Base-by-base conservation (phyloP, 257 asterid genomes). In the Echites panduratus region DNA sequence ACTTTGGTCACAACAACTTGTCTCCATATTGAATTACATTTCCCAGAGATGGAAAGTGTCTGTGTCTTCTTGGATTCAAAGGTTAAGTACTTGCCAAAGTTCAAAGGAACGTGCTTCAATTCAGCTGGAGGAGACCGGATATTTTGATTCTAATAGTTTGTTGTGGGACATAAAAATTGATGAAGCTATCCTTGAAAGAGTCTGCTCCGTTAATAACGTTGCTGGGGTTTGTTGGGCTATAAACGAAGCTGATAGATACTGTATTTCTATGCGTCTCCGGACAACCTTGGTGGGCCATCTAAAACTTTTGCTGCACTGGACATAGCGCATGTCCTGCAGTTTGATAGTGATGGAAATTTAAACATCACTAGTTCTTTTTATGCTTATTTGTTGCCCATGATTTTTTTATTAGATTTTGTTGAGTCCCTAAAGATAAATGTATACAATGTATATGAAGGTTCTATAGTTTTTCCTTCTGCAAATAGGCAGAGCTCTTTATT, bases 241-340 rank as follows among this genome's bases (percentile, higher is more conserved):
- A 77, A 90, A 95, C 81, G 99, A 95, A 82, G 96, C 97, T 22
- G 98, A 98, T 70, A 86, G 99, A 82, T 95, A 88, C 80, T 95
- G 99, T 87, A 87, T 95, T 82, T 81, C 89, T 69, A 89, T 96
- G 19, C 90, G 98, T 47, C 97, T 95, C 44, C 87, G 99, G 76
- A 95, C 99, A 73, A 95, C 82, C 99, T 95, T 84, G 99, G 99
- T 66, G 99, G 99, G 65, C 99, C 99, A 77, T 88, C 99, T 79
- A 98, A 92, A 85, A 95, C 99, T 75, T 95, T 95, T 85, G 98
- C 99, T 84, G 99, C 98, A 67, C 53, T 92, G 89, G 98, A 95
- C 81, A 84, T 91, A 80, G 87, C 96, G 73, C 97, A 88, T 76
- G 87, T 92, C 73, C 84, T 95, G 73, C 95, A 82, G 73, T 90